Evolutionary conservation across 2,329 filamentous ascomycete genomes (phyloP), one percentile per base, ranked within the genome.

Genomic region (Cryphonectria carpinicola): DNA sequence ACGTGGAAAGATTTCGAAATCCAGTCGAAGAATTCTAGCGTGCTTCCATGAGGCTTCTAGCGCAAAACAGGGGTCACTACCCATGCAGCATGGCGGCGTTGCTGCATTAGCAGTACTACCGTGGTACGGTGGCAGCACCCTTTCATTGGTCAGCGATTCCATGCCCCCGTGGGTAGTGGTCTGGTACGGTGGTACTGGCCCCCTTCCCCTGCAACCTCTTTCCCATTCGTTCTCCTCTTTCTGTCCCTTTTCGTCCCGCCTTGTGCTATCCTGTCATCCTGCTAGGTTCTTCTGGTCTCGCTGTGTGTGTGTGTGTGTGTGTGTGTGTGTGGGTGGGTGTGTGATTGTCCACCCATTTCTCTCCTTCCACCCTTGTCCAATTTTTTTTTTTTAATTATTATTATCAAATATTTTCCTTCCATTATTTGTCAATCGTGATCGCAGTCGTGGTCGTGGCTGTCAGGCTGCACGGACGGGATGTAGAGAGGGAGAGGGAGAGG

Each of bases 21-120:
- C 66, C 58, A 58, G 63, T 49, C 49, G 65, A 70, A 68, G 65
- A 49, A 14, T 70, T 68, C 65, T 67, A 70, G 65, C 52, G 60
- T 60, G 58, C 60, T 70, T 70, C 69, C 58, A 68, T 61, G 39
- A 70, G 54, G 54, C 69, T 70, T 70, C 69, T 66, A 70, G 69
- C 43, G 66, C 39, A 19, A 10, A 19, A 1, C 32, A 35, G 63
- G 41, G 41, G 32, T 17, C 28, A 3, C 49, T 49, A n/a, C 46
- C 46, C 46, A 49, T 49, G 46, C 46, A 49, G 22, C 46, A 49
- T 10, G 19, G 46, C 46, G 46, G 46, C 22, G 19, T 11, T 49
- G 46, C 46, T 49, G 46, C 46, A 49, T 49, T 49, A 49, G 46
- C 22, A 49, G 46, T 49, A n/a, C 46, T 49, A 49, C 46, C 6